Conservation (phyloP, 2,329 filamentous ascomycete species). For the Amylocarpus encephaloides region DNA sequence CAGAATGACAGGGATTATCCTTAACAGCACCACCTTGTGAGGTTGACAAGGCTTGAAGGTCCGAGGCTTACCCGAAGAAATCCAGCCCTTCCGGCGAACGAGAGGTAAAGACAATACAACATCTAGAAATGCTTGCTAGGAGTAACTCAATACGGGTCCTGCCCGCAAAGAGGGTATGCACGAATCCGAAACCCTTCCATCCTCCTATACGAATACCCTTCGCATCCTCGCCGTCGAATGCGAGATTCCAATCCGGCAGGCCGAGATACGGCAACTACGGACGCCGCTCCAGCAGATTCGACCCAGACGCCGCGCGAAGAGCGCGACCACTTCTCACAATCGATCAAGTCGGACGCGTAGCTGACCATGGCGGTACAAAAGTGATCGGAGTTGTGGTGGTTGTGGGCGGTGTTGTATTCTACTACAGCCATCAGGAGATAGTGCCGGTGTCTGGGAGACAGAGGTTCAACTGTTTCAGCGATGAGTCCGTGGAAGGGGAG, state of each 20-base stretch:
- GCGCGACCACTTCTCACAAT: constrained; percentile 36
- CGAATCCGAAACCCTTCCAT: too few species aligned
- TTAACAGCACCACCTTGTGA: too few species aligned
- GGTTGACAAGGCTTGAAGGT: too few species aligned
- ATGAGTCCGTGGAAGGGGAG: constrained; percentile 47
- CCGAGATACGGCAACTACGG: background rate
- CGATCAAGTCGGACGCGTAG: constrained; percentile 30
- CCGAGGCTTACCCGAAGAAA: too few species aligned
- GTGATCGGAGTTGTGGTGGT: constrained; percentile 37
- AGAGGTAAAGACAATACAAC: too few species aligned
- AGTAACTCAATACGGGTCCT: too few species aligned
- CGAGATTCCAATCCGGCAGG: constrained; percentile 1
- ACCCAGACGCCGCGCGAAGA: constrained; percentile 15
- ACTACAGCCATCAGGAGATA: constrained; percentile 62
- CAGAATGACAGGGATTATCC: background rate
- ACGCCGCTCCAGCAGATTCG: constrained; percentile 7
- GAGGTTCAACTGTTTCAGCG: constrained; percentile 64
- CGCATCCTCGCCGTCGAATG: background rate
- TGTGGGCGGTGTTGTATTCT: constrained; percentile 45
- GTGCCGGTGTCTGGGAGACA: constrained; percentile 66
- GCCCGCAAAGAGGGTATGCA: too few species aligned
- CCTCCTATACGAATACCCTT: background rate
- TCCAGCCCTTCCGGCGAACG: too few species aligned
- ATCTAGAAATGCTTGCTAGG: too few species aligned
- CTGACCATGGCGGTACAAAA: constrained; percentile 33